Evolutionary conservation across 2,329 filamentous ascomycete genomes (phyloP).

Genomic region (Stromatinia cepivora): DNA sequence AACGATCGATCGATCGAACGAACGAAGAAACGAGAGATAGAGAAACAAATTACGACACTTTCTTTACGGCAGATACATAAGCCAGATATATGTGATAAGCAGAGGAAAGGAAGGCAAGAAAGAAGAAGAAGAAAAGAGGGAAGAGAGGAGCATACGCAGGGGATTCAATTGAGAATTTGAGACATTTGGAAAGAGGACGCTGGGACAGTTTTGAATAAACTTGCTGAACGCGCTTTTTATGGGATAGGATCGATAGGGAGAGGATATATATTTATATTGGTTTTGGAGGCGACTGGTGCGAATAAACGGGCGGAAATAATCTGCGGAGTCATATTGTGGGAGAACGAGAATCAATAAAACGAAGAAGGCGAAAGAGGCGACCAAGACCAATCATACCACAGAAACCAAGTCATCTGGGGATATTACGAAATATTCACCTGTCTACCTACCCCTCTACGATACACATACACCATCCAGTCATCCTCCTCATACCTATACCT

Average conservation of each 20-base stretch:
- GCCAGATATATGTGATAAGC: background rate
- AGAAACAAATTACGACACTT: background rate
- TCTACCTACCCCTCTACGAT: background rate
- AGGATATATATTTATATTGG: background rate
- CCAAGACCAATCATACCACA: background rate
- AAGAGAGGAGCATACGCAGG: background rate
- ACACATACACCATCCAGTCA: background rate
- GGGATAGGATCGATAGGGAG: background rate
- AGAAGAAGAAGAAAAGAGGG: background rate
- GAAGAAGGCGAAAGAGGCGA: background rate
- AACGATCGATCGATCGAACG: background rate
- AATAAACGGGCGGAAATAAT: background rate
- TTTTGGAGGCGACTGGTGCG: background rate
- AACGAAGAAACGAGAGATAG: background rate
- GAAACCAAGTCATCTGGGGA: background rate
- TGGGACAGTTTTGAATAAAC: background rate
- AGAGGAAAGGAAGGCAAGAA: background rate
- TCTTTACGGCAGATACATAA: background rate
- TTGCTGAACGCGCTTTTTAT: background rate
- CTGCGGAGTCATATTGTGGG: background rate
- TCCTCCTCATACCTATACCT: background rate
- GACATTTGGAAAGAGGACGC: background rate
- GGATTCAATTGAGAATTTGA: background rate
- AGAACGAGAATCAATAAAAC: background rate
- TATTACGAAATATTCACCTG: constrained; percentile 10